Evolutionary conservation across 306 rosid species (phyloP).

Genomic region (Fagus sylvatica): DNA sequence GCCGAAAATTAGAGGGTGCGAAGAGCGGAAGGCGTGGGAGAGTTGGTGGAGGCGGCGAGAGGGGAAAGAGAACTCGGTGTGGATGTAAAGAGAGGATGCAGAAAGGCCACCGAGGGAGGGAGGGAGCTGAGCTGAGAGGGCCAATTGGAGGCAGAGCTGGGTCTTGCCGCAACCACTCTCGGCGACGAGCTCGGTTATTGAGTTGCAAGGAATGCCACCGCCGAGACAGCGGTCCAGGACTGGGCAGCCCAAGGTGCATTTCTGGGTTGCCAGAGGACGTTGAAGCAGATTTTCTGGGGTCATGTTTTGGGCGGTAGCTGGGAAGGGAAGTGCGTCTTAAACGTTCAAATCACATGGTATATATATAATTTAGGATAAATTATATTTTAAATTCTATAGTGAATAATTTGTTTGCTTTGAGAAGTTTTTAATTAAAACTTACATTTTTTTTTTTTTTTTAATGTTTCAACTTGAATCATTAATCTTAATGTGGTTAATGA

Average conservation of each 20-base stretch:
- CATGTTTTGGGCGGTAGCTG: constrained; percentile 9
- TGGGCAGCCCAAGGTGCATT: constrained; percentile 67
- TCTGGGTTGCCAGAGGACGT: constrained; percentile 29
- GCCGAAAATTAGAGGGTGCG: constrained; percentile 19
- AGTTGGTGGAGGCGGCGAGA: constrained; percentile 76
- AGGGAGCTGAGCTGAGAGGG: constrained; percentile 76
- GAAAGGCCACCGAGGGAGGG: constrained; percentile 69
- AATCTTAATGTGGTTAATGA: too few relatives aligned
- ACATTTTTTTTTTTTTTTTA: too few relatives aligned
- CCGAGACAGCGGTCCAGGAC: constrained; percentile 55
- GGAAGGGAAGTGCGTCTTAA: too few relatives aligned
- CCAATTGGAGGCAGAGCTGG: constrained; percentile 86
- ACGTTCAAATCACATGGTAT: too few relatives aligned
- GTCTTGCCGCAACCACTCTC: constrained; percentile 89
- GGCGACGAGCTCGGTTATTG: constrained; percentile 69
- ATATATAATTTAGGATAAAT: too few relatives aligned
- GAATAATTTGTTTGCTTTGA: too few relatives aligned
- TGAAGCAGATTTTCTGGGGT: constrained; percentile 48
- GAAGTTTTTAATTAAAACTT: too few relatives aligned
- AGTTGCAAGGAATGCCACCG: constrained; percentile 81
- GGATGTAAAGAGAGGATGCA: constrained; percentile 69
- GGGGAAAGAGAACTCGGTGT: constrained; percentile 83
- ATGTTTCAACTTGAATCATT: too few relatives aligned
- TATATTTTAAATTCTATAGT: too few relatives aligned
- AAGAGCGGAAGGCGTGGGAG: constrained; percentile 37